These are phyloP conservation scores for Parasitella parasitica DNA, from an alignment of 371 early-diverging fungal genomes.

Conservation along the genomic window DNA sequence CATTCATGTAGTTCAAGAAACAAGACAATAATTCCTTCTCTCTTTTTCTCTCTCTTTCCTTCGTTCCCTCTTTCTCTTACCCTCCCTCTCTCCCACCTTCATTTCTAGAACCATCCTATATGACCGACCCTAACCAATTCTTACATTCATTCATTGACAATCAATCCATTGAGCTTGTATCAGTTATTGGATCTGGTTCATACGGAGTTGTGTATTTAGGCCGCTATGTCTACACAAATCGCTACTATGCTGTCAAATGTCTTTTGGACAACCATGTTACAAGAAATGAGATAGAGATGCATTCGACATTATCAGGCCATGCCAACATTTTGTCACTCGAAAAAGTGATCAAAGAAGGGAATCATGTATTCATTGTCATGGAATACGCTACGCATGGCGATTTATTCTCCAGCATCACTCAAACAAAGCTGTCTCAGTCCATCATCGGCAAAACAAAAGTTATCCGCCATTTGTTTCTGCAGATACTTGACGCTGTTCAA, in stretches of 20 bases:
- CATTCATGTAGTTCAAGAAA: too few relatives aligned
- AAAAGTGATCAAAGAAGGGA: slow-evolving; percentile 56
- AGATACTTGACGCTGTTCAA: slow-evolving; percentile 55
- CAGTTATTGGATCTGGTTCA: slow-evolving; percentile 69
- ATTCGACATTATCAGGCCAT: slow-evolving; percentile 60
- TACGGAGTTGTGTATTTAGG: slow-evolving; percentile 71
- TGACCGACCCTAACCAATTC: slow-evolving; percentile 21
- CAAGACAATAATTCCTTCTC: neutral
- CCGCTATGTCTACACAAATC: slow-evolving; percentile 35
- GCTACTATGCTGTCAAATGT: slow-evolving; percentile 64
- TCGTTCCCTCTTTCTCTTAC: neutral
- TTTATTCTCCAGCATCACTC: slow-evolving; percentile 62
- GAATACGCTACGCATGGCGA: slow-evolving; percentile 71
- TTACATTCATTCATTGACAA: slow-evolving; percentile 35
- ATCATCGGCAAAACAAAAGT: slow-evolving; percentile 39
- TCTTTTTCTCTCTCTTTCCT: neutral
- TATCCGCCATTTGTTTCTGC: slow-evolving; percentile 54
- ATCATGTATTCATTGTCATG: slow-evolving; percentile 65
- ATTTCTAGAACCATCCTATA: neutral
- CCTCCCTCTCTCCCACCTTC: neutral
- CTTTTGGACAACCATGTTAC: slow-evolving; percentile 37
- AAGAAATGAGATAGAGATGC: slow-evolving; percentile 65
- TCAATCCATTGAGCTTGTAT: slow-evolving; percentile 34
- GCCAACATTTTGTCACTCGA: slow-evolving; percentile 67
- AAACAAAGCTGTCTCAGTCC: slow-evolving; percentile 34